Percentiles rank a stretch among this genome's conserved stretches.
Evolutionary conservation across 2,329 filamentous ascomycete species (phyloP).

Genomic region (Teratosphaeria zuluensis): DNA sequence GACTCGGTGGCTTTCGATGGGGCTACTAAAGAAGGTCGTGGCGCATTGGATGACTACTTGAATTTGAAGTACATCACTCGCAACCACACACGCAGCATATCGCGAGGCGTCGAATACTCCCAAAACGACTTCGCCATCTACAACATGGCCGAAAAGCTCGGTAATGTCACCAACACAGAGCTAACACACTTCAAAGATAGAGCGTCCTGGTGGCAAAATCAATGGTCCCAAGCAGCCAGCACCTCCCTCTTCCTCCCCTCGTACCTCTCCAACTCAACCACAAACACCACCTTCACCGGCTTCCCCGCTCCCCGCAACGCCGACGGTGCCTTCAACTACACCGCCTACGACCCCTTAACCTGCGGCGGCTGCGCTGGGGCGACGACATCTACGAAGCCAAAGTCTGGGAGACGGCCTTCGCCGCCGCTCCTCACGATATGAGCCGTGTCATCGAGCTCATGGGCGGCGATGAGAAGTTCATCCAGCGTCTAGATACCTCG

Average conservation of each 20-base stretch:
- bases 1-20: constrained; percentile 48
- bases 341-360: constrained; percentile 28
- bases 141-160: constrained; percentile 52
- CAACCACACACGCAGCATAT: constrained; percentile 48
- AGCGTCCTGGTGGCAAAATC: constrained; percentile 49
- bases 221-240: constrained; percentile 52
- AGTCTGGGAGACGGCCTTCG: background rate
- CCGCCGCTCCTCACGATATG: constrained; percentile 56
- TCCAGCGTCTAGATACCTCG: constrained; percentile 44
- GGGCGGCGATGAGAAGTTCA: constrained; percentile 46
- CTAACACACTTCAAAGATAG: constrained; percentile 32
- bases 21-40: constrained; percentile 57
- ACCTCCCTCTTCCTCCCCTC: constrained; percentile 30
- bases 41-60: constrained; percentile 59
- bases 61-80: constrained; percentile 52
- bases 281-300: constrained; percentile 28
- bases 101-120: constrained; percentile 57
- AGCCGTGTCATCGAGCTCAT: constrained; percentile 43
- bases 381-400: background rate
- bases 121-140: constrained; percentile 58
- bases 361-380: constrained; percentile 58
- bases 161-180: constrained; percentile 53
- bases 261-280: background rate
- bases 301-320: constrained; percentile 52
- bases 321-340: constrained; percentile 12